Evolutionary conservation across 1,284 basidiomycete species (phyloP).

Genomic region (Cryptococcus sp.): DNA sequence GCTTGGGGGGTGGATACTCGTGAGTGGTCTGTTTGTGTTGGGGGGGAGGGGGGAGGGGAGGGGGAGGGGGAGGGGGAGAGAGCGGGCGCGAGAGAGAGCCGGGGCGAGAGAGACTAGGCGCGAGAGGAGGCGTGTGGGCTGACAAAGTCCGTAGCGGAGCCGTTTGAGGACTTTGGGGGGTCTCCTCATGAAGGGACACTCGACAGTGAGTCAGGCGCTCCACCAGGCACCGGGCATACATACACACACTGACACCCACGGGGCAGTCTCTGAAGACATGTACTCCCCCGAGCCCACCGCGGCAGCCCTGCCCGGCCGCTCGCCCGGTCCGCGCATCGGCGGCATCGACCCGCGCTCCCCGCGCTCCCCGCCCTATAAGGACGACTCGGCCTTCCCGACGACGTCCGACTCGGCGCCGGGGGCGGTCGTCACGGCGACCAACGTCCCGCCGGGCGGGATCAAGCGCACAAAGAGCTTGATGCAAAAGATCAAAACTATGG

Average conservation of each 20-base stretch:
- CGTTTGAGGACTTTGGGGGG: constrained; percentile 49
- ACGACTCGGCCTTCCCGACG: constrained; percentile 17
- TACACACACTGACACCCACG: not conserved
- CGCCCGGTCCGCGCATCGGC: constrained; percentile 34
- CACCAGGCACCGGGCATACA: not conserved
- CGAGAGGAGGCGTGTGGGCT: not conserved
- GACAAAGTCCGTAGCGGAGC: constrained; percentile 38
- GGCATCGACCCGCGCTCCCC: too few relatives aligned
- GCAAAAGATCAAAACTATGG: constrained; percentile 52
- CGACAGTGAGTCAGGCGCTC: constrained; percentile 39
- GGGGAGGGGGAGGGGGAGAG: too few relatives aligned
- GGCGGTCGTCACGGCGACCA: not conserved
- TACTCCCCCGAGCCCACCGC: constrained; percentile 17
- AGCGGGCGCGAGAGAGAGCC: too few relatives aligned
- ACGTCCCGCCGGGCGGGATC: constrained; percentile 32
- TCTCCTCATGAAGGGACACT: constrained; percentile 38
- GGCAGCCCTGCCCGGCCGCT: constrained; percentile 26
- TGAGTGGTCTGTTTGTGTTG: constrained; percentile 24
- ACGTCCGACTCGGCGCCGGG: constrained; percentile 13
- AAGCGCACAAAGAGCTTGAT: constrained; percentile 52
- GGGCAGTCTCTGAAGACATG: constrained; percentile 23
- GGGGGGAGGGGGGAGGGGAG: too few relatives aligned
- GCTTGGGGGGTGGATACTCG: constrained; percentile 51
- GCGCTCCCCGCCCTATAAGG: constrained; percentile 22
- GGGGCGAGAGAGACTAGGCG: too few relatives aligned